Evolutionary conservation across 192 early-diverging fungal genomes (phyloP).

Genomic region (Coemansia sp.): DNA sequence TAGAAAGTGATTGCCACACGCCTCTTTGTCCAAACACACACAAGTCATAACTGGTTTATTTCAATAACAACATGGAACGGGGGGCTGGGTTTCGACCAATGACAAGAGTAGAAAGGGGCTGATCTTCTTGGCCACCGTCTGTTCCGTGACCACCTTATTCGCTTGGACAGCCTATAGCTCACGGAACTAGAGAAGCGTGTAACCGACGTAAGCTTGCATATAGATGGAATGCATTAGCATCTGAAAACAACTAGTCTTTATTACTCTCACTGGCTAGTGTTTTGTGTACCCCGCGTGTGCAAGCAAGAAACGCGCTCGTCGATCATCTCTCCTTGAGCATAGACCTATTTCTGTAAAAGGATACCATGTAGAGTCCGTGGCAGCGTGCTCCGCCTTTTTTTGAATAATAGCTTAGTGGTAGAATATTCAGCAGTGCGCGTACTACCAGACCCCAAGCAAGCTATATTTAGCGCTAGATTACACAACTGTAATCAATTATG

Average conservation of each 20-base stretch:
- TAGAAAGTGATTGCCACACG: neutral
- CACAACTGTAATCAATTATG: neutral
- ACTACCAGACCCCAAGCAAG: conserved; percentile 17
- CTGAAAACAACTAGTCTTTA: neutral
- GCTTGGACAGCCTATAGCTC: neutral
- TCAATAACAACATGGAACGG: neutral
- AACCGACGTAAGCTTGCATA: neutral
- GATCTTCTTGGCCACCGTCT: neutral
- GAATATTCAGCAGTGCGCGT: neutral
- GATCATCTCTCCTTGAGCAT: neutral
- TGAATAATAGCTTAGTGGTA: conserved; percentile 2
- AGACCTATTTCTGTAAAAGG: neutral
- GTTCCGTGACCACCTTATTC: neutral
- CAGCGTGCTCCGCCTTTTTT: neutral
- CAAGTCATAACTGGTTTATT: neutral
- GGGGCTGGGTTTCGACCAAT: neutral
- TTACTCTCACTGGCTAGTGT: neutral
- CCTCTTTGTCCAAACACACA: neutral
- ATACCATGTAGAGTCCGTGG: neutral
- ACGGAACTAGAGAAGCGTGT: neutral
- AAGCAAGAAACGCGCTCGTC: neutral
- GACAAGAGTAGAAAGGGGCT: neutral
- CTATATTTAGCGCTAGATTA: conserved; percentile 3
- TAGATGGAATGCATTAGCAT: conserved; percentile 1
- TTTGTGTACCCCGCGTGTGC: conserved; percentile 3